A percentile compares a stretch with the other conserved stretches of the same genome.
These are phyloP conservation scores for Coemansia sp. DNA, from an alignment of 192 early-diverging fungal genomes.

Conservation along the genomic window DNA sequence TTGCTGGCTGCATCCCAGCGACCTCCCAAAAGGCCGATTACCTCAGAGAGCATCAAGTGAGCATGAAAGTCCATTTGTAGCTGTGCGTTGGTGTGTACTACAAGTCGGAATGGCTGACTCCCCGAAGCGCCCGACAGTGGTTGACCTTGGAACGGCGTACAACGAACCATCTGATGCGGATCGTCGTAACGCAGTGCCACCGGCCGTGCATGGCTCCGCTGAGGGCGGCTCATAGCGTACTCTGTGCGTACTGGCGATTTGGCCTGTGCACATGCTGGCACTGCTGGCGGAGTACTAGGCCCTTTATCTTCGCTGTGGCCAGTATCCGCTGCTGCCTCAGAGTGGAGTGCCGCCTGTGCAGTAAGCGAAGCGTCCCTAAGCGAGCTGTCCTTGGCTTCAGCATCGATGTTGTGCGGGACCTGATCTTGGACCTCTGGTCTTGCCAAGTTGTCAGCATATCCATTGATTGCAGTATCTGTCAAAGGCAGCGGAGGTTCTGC, in stretches of 20 bases:
- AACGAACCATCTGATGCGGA: constrained; percentile 83
- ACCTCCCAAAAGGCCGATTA: constrained; percentile 90
- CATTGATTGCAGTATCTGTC: background rate
- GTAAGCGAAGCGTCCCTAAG: background rate
- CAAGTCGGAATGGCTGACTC: constrained; percentile 80
- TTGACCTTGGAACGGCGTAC: constrained; percentile 72
- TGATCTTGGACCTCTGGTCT: background rate
- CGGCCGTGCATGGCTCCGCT: constrained; percentile 46
- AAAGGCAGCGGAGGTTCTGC: background rate
- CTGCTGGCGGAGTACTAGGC: background rate
- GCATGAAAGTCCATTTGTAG: constrained; percentile 92
- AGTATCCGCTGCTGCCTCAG: background rate
- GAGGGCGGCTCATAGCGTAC: constrained; percentile 56
- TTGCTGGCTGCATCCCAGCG: constrained; percentile 62
- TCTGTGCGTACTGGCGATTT: constrained; percentile 46
- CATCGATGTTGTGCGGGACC: background rate
- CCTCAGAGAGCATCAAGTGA: constrained; percentile 85
- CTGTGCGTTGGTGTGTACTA: constrained; percentile 75
- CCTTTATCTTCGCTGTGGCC: background rate
- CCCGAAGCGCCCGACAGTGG: constrained; percentile 67
- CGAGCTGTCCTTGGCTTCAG: background rate
- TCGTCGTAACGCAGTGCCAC: constrained; percentile 55
- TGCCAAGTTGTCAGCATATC: background rate
- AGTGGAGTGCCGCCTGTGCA: background rate
- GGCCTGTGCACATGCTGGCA: background rate